A percentile compares a stretch with the other conserved stretches of the same genome.
phyloP scores from a whole-genome alignment of 2,329 filamentous ascomycete species.

The Phyllosticta paracitricarpa region DNA sequence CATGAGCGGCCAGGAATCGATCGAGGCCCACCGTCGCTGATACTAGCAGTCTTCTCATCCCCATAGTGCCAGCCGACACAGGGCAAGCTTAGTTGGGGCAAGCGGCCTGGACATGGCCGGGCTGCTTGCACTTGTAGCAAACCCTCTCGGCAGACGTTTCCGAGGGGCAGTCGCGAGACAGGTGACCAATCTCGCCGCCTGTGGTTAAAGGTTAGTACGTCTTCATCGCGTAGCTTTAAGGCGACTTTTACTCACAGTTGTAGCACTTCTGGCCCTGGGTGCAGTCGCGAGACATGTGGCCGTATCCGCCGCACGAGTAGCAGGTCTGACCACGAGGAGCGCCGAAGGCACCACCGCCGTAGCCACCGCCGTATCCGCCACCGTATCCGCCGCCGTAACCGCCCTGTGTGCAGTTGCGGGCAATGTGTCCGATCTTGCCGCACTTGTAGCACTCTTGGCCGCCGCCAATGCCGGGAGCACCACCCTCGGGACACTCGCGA shows the following conservation, averaged over 20 bases:
- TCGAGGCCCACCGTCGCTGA: conserved; percentile 2
- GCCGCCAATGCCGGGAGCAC: conserved; percentile 40
- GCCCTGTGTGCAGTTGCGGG: conserved; percentile 72
- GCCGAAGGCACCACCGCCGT: conserved; percentile 37
- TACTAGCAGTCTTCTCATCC: conserved; percentile 4
- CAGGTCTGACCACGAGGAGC: conserved; percentile 57
- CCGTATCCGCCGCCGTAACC: conserved; percentile 37
- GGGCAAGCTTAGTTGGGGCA: conserved; percentile 65
- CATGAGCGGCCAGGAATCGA: conserved; percentile 1
- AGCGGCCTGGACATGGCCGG: conserved; percentile 84
- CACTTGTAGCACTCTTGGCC: conserved; percentile 89
- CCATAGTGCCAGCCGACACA: not conserved
- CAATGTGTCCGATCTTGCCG: conserved; percentile 91
- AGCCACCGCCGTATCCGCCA: conserved; percentile 35
- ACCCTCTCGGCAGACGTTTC: conserved; percentile 86
- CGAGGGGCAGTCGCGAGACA: conserved; percentile 92
- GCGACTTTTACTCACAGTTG: conserved; percentile 58
- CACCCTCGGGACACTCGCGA: conserved; percentile 63
- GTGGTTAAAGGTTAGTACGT: conserved; percentile 17
- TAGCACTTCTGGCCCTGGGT: conserved; percentile 99
- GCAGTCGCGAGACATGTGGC: conserved; percentile 97
- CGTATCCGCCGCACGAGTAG: conserved; percentile 96
- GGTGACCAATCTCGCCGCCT: conserved; percentile 80
- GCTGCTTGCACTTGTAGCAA: conserved; percentile 91
- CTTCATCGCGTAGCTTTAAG: not conserved